Evolutionary conservation across 345 rosid genomes (phyloP), one percentile per base, ranked within the genome.

Genomic region (Eucalyptus globulus): DNA sequence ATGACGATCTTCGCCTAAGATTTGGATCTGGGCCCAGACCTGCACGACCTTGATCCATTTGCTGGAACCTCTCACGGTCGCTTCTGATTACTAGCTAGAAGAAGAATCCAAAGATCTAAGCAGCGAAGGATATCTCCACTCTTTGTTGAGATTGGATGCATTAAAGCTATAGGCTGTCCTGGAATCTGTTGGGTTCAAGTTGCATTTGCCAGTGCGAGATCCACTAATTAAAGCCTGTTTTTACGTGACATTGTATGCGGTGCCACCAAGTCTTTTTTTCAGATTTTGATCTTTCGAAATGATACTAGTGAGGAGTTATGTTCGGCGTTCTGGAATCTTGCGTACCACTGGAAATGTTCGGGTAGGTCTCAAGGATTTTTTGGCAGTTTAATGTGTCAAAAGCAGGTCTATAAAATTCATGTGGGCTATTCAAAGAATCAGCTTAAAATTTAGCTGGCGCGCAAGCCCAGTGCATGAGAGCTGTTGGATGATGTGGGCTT

Each of bases 1-100:
- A 93, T 49, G 89, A 95, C 56, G 92, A 90, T 86, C 88, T 92
- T 50, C 94, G 92, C 50, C n/a, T 49, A 47, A 94, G 93, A 92
- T 87, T 91, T 19, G 94, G 96, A 27, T 8, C 89, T 29, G 87
- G 86, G 60, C 86, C 90, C 24, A 81, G 88, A 80, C 89, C 87
- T 49, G 89, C 86, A 37, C 11, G 89, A 80, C 80, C 89, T 34
- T 76, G 10, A 15, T 21, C 85, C 85, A 76, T 21, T 76, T 76
- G 24, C 27, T 40, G 47, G 85, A 76, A 40, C 85, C 47, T 76
- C 85, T 76, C 4, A 4, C 2, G 9, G 47, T 76, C 15, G 1
- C 29, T 37, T 43, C 47, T 76, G 83, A 37, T 76, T 14, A 26
- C 83, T 21, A 40, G 47, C 83, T 6, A 76, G 85, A 76, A 21